Evolutionary conservation across 2,329 filamentous ascomycete species (phyloP).

Genomic region (Pseudopithomyces chartarum): DNA sequence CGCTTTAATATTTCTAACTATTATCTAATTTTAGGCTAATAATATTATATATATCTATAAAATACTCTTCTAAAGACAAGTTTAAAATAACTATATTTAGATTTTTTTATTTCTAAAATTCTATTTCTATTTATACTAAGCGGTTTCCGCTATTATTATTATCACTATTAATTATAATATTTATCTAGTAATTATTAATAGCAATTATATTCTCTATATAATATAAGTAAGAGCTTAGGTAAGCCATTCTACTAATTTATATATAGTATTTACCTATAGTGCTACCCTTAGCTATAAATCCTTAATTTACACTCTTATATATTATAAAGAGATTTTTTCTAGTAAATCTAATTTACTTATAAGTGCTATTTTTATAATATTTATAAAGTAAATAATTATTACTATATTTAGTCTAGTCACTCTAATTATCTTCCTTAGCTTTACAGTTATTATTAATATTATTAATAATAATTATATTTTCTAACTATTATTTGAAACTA

Average conservation of each 20-base stretch:
- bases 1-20: background rate
- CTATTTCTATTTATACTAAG: background rate
- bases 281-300: constrained; percentile 6
- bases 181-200: background rate
- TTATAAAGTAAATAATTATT: no score
- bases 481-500: background rate
- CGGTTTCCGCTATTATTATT: background rate
- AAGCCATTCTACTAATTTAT: constrained; percentile 11
- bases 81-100: constrained; percentile 3
- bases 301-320: background rate
- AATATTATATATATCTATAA: background rate
- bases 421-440: no score
- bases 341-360: background rate
- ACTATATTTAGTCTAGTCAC: no score
- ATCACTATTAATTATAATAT: background rate
- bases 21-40: background rate
- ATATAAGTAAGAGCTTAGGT: background rate
- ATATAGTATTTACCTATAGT: constrained; percentile 16
- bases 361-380: background rate
- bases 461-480: background rate
- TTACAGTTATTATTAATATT: background rate
- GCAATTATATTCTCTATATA: background rate
- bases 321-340: background rate
- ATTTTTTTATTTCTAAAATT: constrained; percentile 9
- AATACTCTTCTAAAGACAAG: constrained; percentile 1